Base-by-base conservation (phyloP, 306 rosid species). In the Ammopiptanthus mongolicus region DNA sequence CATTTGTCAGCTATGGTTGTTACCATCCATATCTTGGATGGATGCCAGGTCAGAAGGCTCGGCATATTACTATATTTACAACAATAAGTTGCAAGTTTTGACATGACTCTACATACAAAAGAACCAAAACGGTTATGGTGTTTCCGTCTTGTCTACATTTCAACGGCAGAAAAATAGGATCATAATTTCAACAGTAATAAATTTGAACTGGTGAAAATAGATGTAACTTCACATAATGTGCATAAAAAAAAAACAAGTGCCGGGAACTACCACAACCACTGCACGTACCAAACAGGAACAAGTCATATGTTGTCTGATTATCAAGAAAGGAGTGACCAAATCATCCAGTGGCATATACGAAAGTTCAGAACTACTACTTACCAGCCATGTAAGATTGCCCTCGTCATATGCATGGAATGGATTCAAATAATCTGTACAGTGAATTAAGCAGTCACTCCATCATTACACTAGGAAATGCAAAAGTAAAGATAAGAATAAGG, bases 311-410 rank as follows among this genome's bases (percentile, higher is more conserved):
- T 34, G n/a, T 6, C 42, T 28, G 17, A 28, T 69, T 28, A 67
- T 76, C 61, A 65, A 50, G 23, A 36, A 53, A 57, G 50, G 58
- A 71, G 22, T 70, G 63, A 46, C 56, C 53, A 21, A 37, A 39
- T 13, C 17, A 67, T 63, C 55, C 56, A 65, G 28, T 56, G 37
- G 28, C 39, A 53, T 5, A 58, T 75, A 22, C 4, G 36, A 46
- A 60, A 72, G 48, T 64, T 76, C n/a, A 46, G 61, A 70, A 56
- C 41, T 47, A 71, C 21, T 25, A 65, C 86, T 76, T 56, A 87
- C 89, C 82, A 87, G 81, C 93, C 93, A 89, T 77, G 93, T 61
- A 79, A 89, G 93, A 82, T 89, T 83, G 23, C 93, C 93, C 47
- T 85, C 91, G 19, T 89, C 91, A 79, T 89, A 87, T 59, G 91